Evolutionary conservation across 2,329 filamentous ascomycete species (phyloP).

Genomic region (Thielaviopsis populi): DNA sequence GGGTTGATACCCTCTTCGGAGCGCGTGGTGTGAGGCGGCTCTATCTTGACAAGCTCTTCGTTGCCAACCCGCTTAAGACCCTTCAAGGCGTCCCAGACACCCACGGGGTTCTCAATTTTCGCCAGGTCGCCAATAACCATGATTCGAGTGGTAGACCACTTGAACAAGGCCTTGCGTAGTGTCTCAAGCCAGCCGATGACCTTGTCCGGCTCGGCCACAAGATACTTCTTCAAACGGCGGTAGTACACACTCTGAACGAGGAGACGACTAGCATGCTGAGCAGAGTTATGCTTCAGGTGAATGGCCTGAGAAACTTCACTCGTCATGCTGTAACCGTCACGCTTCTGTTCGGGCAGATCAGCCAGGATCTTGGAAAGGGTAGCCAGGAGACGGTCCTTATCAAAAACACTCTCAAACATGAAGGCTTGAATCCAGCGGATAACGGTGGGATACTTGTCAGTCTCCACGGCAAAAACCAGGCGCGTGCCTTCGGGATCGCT

Average conservation of each 20-base stretch:
- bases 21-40: slow-evolving; percentile 57
- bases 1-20: slow-evolving; percentile 60
- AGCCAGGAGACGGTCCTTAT: slow-evolving; percentile 49
- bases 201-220: slow-evolving; percentile 58
- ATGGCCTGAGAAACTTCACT: slow-evolving; percentile 58
- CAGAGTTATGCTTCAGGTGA: slow-evolving; percentile 62
- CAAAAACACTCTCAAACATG: slow-evolving; percentile 80
- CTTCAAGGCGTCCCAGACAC: slow-evolving; percentile 51
- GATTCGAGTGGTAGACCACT: slow-evolving; percentile 70
- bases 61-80: slow-evolving; percentile 24
- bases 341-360: slow-evolving; percentile 83
- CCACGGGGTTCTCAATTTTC: slow-evolving; percentile 59
- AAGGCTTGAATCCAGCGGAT: slow-evolving; percentile 75
- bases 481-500: slow-evolving; percentile 70
- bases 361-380: slow-evolving; percentile 67
- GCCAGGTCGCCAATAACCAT: slow-evolving; percentile 68
- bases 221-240: slow-evolving; percentile 66
- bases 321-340: slow-evolving; percentile 58
- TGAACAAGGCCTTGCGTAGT: slow-evolving; percentile 61
- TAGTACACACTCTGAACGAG: slow-evolving; percentile 80
- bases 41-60: slow-evolving; percentile 36
- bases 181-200: slow-evolving; percentile 66
- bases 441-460: slow-evolving; percentile 68
- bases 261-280: slow-evolving; percentile 61
- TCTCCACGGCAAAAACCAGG: slow-evolving; percentile 73